These are phyloP conservation scores for Amanita subjunquillea DNA, from an alignment of 768 basidiomycete genomes.

Conservation along the genomic window DNA sequence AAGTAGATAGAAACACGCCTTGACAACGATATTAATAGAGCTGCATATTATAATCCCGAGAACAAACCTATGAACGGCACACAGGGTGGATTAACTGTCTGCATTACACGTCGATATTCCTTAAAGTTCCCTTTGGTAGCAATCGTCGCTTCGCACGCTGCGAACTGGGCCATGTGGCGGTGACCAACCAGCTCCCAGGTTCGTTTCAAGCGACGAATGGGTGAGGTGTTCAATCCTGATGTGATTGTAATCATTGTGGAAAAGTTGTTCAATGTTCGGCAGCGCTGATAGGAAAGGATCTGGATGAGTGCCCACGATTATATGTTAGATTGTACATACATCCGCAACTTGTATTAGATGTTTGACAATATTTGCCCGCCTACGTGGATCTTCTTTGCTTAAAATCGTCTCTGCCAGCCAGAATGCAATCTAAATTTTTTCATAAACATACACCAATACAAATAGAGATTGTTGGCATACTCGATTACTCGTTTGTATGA, in stretches of 20 bases:
- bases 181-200: constrained; percentile 87
- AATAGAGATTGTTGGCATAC: constrained; percentile 26
- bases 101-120: constrained; percentile 80
- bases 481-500: constrained; percentile 84
- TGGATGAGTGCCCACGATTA: neutral
- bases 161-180: constrained; percentile 63
- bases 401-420: constrained; percentile 90
- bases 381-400: constrained; percentile 69
- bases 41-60: neutral
- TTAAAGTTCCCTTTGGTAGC: constrained; percentile 92
- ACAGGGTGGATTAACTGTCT: constrained; percentile 81
- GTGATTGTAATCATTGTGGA: constrained; percentile 96
- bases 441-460: neutral
- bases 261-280: constrained; percentile 84
- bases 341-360: constrained; percentile 90
- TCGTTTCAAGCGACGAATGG: constrained; percentile 84
- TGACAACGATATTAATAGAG: constrained; percentile 1
- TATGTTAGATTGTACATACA: constrained; percentile 33
- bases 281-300: constrained; percentile 47
- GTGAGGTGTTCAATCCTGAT: constrained; percentile 88
- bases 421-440: constrained; percentile 62
- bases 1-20: constrained; percentile 93
- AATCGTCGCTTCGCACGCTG: constrained; percentile 79
- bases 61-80: constrained; percentile 89
- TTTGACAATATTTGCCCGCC: constrained; percentile 74